Percentiles rank a stretch among this genome's conserved stretches.
These are phyloP conservation scores for Rhizoclosmatium sp. DNA, from an alignment of 192 early-diverging fungal species.

Conservation along the genomic window DNA sequence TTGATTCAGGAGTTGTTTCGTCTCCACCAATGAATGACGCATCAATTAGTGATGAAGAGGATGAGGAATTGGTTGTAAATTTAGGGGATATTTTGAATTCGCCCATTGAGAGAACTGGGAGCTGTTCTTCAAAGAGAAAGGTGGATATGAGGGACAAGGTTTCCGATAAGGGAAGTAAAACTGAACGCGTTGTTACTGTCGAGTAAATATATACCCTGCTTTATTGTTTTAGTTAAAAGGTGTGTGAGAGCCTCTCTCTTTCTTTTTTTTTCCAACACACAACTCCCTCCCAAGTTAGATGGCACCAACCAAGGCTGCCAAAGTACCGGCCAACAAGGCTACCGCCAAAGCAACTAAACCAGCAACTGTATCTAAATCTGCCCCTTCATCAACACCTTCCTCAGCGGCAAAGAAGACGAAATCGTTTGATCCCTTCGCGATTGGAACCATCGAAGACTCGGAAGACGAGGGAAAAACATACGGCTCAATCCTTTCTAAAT, in stretches of 20 bases:
- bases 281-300: background rate
- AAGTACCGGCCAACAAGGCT: background rate
- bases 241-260: background rate
- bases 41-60: background rate
- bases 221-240: too few relatives aligned
- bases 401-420: background rate
- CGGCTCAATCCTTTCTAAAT: background rate
- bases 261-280: background rate
- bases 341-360: background rate
- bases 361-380: background rate
- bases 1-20: background rate
- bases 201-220: too few relatives aligned
- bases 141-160: too few relatives aligned
- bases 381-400: background rate
- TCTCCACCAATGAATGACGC: too few relatives aligned
- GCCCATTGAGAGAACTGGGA: background rate
- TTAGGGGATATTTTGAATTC: background rate
- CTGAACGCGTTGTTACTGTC: too few relatives aligned
- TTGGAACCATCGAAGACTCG: slow-evolving; percentile 48
- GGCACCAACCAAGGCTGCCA: slow-evolving; percentile 2
- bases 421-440: slow-evolving; percentile 48
- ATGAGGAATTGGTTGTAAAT: background rate
- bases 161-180: too few relatives aligned
- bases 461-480: slow-evolving; percentile 34
- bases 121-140: background rate